Evolutionary conservation across 2,329 filamentous ascomycete genomes (phyloP), one percentile per base, ranked within the genome.

Genomic region (Teratosphaeria zuluensis): DNA sequence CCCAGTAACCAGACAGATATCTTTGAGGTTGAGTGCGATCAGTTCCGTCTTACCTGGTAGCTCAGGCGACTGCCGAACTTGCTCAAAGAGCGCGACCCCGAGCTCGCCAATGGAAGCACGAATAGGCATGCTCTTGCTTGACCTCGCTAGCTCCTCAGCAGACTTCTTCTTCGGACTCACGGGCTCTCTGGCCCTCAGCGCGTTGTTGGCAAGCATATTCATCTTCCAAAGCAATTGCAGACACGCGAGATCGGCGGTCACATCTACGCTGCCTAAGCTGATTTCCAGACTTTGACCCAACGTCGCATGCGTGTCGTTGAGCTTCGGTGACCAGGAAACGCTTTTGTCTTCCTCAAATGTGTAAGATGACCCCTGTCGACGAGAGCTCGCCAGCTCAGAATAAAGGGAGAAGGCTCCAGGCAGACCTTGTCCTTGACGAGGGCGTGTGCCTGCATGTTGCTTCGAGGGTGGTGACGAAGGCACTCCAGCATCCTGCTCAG

Each of bases 351-450:
- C 53, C 28, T 46, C 38, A 30, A 11, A 31, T 30, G 56, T 21
- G 8, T 57, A 62, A 8, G 60, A 55, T 21, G 56, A 35, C 12
- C 56, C 51, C 21, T 58, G 66, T 53, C 69, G 67, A 11, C 70
- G 64, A n/a, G 67, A 65, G 9, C 72, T 69, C 6, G 72, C 73
- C 31, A 73, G 69, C 51, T 78, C 73, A 1, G 76, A 76, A 62
- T 80, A 78, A 28, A 73, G 71, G 0, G 77, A 79, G 62, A 79
- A 80, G 0, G 76, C 73, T 0, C 77, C 77, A 19, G 77, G 77
- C 67, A 78, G 74, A 21, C 61, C 64, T 53, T 53, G 28, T 11
- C 52, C 42, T n/a, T 11, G 14, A 35, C 24, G 28, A 16, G 19
- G 31, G 19, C 32, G 52, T 12, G 16, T 53, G 32, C 52, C 31